phyloP scores from a whole-genome alignment of 2,329 filamentous ascomycete genomes.

The Raffaelea albimanens region DNA sequence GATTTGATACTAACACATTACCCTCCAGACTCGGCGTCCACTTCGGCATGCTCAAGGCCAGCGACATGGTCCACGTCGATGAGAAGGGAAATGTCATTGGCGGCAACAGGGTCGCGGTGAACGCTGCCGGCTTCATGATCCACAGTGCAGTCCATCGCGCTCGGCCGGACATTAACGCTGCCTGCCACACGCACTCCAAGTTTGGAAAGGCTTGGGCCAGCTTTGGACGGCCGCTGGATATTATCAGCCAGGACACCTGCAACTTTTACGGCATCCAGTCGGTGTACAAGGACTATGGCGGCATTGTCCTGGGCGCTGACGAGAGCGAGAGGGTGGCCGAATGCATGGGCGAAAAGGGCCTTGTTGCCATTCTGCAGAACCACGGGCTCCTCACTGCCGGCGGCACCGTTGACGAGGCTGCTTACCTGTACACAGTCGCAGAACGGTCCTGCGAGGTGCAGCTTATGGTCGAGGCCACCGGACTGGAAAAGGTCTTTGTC shows the following conservation, averaged over 20 bases:
- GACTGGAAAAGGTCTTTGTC: conserved; percentile 16
- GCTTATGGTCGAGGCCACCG: conserved; percentile 47
- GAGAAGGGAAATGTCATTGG: conserved; percentile 8
- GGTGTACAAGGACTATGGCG: conserved; percentile 49
- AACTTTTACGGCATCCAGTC: conserved; percentile 57
- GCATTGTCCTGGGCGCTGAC: conserved; percentile 45
- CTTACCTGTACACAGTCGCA: conserved; percentile 57
- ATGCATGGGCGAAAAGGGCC: conserved; percentile 50
- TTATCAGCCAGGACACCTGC: conserved; percentile 57
- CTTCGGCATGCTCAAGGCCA: conserved; percentile 56
- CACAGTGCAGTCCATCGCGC: conserved; percentile 59
- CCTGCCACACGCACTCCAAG: conserved; percentile 57
- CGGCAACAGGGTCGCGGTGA: conserved; percentile 36
- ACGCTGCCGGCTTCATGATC: conserved; percentile 61
- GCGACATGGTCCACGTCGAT: conserved; percentile 56
- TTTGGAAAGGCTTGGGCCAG: conserved; percentile 58
- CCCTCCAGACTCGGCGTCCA: conserved; percentile 34
- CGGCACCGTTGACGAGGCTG: conserved; percentile 62
- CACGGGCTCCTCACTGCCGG: conserved; percentile 64
- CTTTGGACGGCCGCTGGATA: conserved; percentile 55
- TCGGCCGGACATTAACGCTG: conserved; percentile 53
- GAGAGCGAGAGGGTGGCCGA: conserved; percentile 55
- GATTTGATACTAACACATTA: conserved; percentile 54
- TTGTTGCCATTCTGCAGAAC: conserved; percentile 57
- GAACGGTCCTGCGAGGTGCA: conserved; percentile 61